These are phyloP conservation scores for Rosellinia necatrix DNA, from an alignment of 2,329 filamentous ascomycete species.

Conservation along the genomic window DNA sequence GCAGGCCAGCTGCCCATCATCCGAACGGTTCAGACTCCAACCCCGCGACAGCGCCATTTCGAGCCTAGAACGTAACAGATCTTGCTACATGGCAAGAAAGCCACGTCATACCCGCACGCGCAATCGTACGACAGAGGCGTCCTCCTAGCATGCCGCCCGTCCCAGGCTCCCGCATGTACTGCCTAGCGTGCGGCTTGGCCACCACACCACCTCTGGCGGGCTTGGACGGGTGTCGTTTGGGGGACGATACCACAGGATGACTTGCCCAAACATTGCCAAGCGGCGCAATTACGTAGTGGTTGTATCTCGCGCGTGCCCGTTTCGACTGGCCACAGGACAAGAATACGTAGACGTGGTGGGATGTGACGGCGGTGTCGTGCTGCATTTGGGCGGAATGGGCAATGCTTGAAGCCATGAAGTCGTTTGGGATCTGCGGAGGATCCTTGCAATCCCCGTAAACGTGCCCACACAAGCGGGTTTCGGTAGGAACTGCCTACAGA, in stretches of 20 bases:
- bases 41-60: conserved; percentile 3
- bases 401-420: conserved; percentile 7
- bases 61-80: neutral
- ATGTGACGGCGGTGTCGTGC: conserved; percentile 12
- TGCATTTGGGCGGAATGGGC: conserved; percentile 3
- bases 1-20: neutral
- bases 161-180: conserved; percentile 12
- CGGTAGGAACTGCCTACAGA: conserved; percentile 21
- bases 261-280: conserved; percentile 10
- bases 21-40: neutral
- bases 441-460: conserved; percentile 23
- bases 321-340: neutral
- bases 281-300: conserved; percentile 19
- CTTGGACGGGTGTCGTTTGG: conserved; percentile 4
- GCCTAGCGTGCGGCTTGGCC: conserved; percentile 1
- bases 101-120: conserved; percentile 19
- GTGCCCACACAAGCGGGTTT: conserved; percentile 18
- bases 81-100: conserved; percentile 4
- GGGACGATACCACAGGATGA: neutral
- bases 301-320: neutral
- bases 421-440: conserved; percentile 19
- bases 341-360: conserved; percentile 2
- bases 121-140: conserved; percentile 19
- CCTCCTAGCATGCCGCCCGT: conserved; percentile 1
- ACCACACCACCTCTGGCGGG: neutral